Base-by-base conservation (phyloP, 495 filamentous ascomycete genomes). In the Xylaria curta region DNA sequence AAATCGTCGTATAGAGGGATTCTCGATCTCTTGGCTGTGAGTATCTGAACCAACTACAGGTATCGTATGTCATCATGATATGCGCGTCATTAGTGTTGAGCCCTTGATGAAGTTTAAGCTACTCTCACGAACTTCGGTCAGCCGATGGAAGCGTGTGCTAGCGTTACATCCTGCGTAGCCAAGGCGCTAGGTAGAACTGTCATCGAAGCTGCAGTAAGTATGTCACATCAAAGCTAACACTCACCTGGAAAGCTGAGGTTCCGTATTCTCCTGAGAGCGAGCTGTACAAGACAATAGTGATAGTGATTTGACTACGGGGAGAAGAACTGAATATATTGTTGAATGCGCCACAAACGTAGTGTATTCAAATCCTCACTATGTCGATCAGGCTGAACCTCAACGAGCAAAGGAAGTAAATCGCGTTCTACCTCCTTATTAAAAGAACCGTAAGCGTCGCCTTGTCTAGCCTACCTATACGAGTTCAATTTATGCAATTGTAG, bases 1-100 rank as follows among this genome's bases (percentile, higher is more conserved):
- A 15, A 42, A 33, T 64, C 17, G 13, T 63, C 40, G 42, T 19
- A 3, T 24, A 53, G 15, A 66, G 8, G 8, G 21, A 36, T 21
- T n/a, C 49, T 28, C 33, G 17, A 21, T 64, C 24, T n/a, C 33
- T 59, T 59, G 56, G 56, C 56, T 38, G 12, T 12, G 56, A 21
- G 4, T 59, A 47, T 24, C 40, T 28, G 19, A 17, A 38, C 19
- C 21, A 31, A 17, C 38, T 9, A 40, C 24, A 12, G 33, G 42
- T 31, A 31, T 65, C 62, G 62, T 33, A 47, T 36, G 62, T 65
- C 62, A 15, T 49, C 24, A 10, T 47, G 62, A 47, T 42, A 65
- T 46, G 42, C 19, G 58, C n/a, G 7, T 60, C 31, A 38, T 21
- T 36, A 19, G 28, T 1, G 33, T 17, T 21, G 12, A 63, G 13